Conservation (phyloP, 1,284 basidiomycete species). For the Ceraceosorus guamensis region DNA sequence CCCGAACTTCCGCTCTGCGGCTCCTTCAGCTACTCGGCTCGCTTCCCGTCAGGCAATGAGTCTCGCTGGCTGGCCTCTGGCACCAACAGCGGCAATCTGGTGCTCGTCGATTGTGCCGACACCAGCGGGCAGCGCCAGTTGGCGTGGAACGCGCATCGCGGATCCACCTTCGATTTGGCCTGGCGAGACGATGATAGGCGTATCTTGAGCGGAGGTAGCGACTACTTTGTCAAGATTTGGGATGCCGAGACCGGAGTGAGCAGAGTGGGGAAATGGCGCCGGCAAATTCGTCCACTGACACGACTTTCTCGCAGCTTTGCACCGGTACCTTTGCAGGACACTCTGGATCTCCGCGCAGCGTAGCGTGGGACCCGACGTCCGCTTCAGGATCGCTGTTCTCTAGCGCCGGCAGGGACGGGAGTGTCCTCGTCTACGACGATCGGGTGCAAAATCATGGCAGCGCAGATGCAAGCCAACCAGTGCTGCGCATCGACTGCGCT, state of each 20-base stretch:
- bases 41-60: constrained; percentile 17
- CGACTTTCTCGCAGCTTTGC: constrained; percentile 1
- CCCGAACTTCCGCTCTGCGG: background rate
- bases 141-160: constrained; percentile 16
- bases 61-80: constrained; percentile 44
- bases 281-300: background rate
- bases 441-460: constrained; percentile 6
- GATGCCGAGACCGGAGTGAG: constrained; percentile 33
- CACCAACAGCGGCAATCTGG: constrained; percentile 41
- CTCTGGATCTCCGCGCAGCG: constrained; percentile 31
- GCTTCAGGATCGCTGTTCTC: constrained; percentile 29
- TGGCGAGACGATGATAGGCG: constrained; percentile 40
- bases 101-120: constrained; percentile 31
- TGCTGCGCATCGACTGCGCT: constrained; percentile 7
- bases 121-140: constrained; percentile 7
- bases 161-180: constrained; percentile 34
- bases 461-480: constrained; percentile 11
- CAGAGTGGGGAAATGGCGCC: constrained; percentile 8
- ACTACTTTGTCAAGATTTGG: constrained; percentile 39
- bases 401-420: constrained; percentile 41
- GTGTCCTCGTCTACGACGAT: constrained; percentile 38
- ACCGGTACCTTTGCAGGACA: constrained; percentile 3
- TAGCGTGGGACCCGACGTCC: constrained; percentile 36
- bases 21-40: constrained; percentile 7
- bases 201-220: constrained; percentile 33